Base-by-base conservation (phyloP, 179 eudicot genomes). In the Nepenthes alata region DNA sequence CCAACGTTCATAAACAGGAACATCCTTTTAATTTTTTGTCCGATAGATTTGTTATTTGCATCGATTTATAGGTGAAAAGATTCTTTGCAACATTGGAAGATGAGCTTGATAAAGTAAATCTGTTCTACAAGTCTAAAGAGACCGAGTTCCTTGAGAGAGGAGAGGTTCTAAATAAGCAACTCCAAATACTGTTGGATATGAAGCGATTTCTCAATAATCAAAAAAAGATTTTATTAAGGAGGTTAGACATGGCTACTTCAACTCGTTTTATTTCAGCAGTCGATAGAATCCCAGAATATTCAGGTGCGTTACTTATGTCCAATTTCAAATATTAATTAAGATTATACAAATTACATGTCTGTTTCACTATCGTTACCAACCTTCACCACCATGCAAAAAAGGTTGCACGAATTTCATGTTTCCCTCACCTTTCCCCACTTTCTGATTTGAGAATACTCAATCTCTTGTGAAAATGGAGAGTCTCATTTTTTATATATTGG, bases 71-170 rank as follows among this genome's bases (percentile, higher is more conserved):
- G 95, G 83, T 86, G 8, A 78, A 53, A 61, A 38, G 25, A 59
- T 86, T 78, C 59, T 81, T 86, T 35, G 79, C 67, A 8, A 67
- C 45, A 50, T 72, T 86, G 67, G 89, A 86, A 13, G 82, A 76
- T 35, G 94, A 86, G 59, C 74, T 83, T 0, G 76, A 80, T 6
- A 86, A 86, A 57, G 94, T 86, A 69, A 84, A 86, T 59, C 66
- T 72, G 3, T 86, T 86, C 62, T 84, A 86, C 71, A 67, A 52
- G 37, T 69, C 63, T 5, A 86, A 82, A 66, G 94, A 86, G 60
- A 67, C 45, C 0, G 89, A 86, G 53, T 78, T 83, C 55, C 34
- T 81, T n/a, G 83, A 78, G 65, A 80, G 84, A 72, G 86, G 87
- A 15, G 83, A 81, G 1, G 78, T 75, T 13, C 67, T 83, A 2